A percentile compares a stretch with the other conserved stretches of the same genome.
Evolutionary conservation across 768 basidiomycete genomes (phyloP).

Genomic region (Cantharellus cinnabarinus): DNA sequence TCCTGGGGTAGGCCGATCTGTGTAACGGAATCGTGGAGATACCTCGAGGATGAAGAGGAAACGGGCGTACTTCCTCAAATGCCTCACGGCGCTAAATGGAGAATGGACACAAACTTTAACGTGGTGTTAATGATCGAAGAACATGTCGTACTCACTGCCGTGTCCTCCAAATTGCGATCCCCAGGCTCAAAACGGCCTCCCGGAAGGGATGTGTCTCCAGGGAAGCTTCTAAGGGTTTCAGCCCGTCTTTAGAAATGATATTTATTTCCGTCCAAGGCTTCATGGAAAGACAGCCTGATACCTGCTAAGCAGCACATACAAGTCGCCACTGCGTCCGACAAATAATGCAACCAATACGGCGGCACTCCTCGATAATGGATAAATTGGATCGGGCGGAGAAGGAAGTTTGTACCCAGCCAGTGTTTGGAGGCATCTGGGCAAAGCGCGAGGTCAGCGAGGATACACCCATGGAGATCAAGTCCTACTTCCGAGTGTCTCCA

Average conservation of each 20-base stretch:
- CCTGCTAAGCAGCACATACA: constrained; percentile 74
- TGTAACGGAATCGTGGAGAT: not conserved
- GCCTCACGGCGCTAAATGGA: constrained; percentile 55
- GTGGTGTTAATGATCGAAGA: not conserved
- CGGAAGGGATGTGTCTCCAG: constrained; percentile 75
- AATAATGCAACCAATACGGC: constrained; percentile 74
- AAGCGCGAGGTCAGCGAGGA: not conserved
- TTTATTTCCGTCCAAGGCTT: not conserved
- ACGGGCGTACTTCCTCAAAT: constrained; percentile 53
- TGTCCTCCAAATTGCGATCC: constrained; percentile 53
- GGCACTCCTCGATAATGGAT: constrained; percentile 21
- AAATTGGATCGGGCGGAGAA: not conserved
- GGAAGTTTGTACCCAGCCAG: not conserved
- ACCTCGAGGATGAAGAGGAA: not conserved
- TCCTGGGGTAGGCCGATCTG: constrained; percentile 75
- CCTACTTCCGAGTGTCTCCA: not conserved
- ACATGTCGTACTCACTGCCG: constrained; percentile 35
- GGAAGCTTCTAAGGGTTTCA: constrained; percentile 48
- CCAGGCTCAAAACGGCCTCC: constrained; percentile 60
- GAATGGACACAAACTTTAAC: not conserved
- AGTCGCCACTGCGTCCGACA: constrained; percentile 60
- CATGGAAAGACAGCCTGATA: constrained; percentile 21
- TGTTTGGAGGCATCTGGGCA: not conserved
- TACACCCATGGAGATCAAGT: not conserved
- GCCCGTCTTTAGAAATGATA: constrained; percentile 35